A percentile compares a stretch with the other conserved stretches of the same genome.
Conservation (phyloP, 352 stramenopile species). For the Globisporangium perplexum region DNA sequence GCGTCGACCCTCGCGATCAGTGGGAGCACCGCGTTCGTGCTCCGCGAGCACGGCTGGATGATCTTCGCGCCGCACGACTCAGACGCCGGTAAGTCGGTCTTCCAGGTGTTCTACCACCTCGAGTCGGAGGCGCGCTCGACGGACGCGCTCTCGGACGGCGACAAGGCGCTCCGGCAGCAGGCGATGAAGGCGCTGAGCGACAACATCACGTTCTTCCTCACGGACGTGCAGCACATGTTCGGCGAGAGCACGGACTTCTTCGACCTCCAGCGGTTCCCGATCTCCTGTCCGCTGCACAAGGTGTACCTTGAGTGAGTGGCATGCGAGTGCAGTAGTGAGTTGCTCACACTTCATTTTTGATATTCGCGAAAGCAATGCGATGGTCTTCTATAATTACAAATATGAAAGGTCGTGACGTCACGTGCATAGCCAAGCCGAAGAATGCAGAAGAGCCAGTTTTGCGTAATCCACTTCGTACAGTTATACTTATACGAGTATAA, state of each 20-base stretch:
- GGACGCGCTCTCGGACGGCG: background rate
- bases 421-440: no score
- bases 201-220: constrained; percentile 6
- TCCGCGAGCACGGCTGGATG: constrained; percentile 12
- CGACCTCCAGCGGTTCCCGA: background rate
- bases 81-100: background rate
- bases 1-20: constrained; percentile 6
- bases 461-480: no score
- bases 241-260: background rate
- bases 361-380: no score
- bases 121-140: background rate
- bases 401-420: no score
- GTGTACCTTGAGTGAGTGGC: background rate
- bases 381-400: no score
- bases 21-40: constrained; percentile 1
- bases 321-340: no score
- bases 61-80: constrained; percentile 4
- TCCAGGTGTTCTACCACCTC: constrained; percentile 10
- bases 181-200: constrained; percentile 8
- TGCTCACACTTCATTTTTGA: no score
- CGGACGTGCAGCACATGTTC: constrained; percentile 5
- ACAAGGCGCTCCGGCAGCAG: background rate
- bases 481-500: no score
- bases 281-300: constrained; percentile 5
- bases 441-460: no score